These are phyloP conservation scores for Calophaca sinica DNA, from an alignment of 306 rosid species.

Conservation along the genomic window DNA sequence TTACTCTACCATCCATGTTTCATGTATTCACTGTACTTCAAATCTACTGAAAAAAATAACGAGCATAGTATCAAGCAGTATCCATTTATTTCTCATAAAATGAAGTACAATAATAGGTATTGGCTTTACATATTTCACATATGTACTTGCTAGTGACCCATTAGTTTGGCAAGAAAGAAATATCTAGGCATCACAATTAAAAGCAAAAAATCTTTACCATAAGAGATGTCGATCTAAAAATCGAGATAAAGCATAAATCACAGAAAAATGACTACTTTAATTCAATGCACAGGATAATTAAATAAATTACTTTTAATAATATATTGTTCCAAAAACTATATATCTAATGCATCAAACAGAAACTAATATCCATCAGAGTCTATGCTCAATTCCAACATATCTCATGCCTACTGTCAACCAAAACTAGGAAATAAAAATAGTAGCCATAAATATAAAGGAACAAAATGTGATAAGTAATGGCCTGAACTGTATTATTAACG, in stretches of 20 bases:
- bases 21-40: not conserved
- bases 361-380: not conserved
- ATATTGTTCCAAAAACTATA: not conserved
- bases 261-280: not conserved
- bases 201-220: not conserved
- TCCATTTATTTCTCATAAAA: not conserved
- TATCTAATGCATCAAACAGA: not conserved
- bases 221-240: not conserved
- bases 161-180: no score
- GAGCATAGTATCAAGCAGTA: not conserved
- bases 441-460: not conserved
- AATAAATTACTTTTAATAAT: not conserved
- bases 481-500: not conserved
- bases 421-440: not conserved
- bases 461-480: not conserved
- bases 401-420: not conserved
- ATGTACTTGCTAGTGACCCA: no score
- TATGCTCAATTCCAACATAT: not conserved
- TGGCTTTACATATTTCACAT: not conserved
- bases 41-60: not conserved
- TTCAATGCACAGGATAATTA: not conserved
- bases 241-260: not conserved
- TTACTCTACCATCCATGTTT: not conserved
- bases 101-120: not conserved
- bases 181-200: not conserved